Conservation (phyloP, 1,284 basidiomycete genomes). For the Papiliotrema nemorosa region DNA sequence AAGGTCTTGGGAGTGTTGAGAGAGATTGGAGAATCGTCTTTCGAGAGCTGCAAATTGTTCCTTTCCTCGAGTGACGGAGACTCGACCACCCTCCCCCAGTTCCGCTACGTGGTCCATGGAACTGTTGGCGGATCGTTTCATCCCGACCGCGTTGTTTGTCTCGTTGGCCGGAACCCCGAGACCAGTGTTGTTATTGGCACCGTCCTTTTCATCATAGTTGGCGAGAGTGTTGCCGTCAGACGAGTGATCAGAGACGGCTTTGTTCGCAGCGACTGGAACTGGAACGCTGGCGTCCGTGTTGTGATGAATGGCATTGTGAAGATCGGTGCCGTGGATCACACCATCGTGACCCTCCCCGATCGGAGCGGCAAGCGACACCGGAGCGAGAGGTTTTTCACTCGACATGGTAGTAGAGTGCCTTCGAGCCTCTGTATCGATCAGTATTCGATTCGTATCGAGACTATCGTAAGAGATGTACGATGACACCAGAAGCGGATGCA, state of each 20-base stretch:
- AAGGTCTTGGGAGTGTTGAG: slow-evolving; percentile 36
- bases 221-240: slow-evolving; percentile 2
- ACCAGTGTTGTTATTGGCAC: background rate
- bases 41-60: slow-evolving; percentile 44
- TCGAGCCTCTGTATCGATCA: background rate
- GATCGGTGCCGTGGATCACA: no score
- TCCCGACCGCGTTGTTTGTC: background rate
- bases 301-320: background rate
- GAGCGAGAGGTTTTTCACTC: slow-evolving; percentile 4
- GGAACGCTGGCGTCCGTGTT: background rate
- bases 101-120: slow-evolving; percentile 37
- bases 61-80: slow-evolving; percentile 37
- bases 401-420: slow-evolving; percentile 3
- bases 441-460: background rate
- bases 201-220: background rate
- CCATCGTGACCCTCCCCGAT: background rate
- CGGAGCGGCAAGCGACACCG: slow-evolving; percentile 5
- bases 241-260: background rate
- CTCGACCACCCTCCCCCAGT: slow-evolving; percentile 23
- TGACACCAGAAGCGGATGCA: background rate
- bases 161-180: background rate
- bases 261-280: background rate
- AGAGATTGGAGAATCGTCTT: slow-evolving; percentile 38
- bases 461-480: background rate
- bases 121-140: slow-evolving; percentile 23